phyloP scores from a whole-genome alignment of 768 basidiomycete species.

The Mycena rosella region DNA sequence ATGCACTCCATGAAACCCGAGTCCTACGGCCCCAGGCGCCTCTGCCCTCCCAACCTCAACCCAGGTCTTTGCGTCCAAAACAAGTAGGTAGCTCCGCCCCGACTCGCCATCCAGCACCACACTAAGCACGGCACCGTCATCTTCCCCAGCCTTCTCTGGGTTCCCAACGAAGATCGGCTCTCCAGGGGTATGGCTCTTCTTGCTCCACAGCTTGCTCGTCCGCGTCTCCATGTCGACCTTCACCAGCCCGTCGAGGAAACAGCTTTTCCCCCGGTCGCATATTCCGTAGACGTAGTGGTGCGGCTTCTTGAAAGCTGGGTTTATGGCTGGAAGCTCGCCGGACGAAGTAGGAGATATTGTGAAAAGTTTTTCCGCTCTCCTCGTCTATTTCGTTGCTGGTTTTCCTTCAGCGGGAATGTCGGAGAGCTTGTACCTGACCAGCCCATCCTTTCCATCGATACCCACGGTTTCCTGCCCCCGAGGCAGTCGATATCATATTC shows the following conservation, averaged over 20 bases:
- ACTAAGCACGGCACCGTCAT: slow-evolving; percentile 53
- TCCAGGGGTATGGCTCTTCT: slow-evolving; percentile 46
- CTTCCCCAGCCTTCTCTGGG: slow-evolving; percentile 47
- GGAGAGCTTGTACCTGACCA: background rate
- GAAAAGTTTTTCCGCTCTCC: background rate
- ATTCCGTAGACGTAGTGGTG: slow-evolving; percentile 50
- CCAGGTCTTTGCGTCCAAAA: slow-evolving; percentile 53
- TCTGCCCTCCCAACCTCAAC: slow-evolving; percentile 52
- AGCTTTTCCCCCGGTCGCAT: slow-evolving; percentile 44
- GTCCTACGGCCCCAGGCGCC: slow-evolving; percentile 45
- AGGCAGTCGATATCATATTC: slow-evolving; percentile 26
- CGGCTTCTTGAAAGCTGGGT: slow-evolving; percentile 45
- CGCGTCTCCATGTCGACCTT: slow-evolving; percentile 49
- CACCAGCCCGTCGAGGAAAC: slow-evolving; percentile 50
- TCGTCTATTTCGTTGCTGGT: background rate
- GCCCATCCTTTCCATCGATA: background rate
- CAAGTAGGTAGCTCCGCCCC: slow-evolving; percentile 50
- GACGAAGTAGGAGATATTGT: slow-evolving; percentile 17
- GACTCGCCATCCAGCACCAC: slow-evolving; percentile 50
- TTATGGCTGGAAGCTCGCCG: slow-evolving; percentile 51
- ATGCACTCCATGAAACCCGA: slow-evolving; percentile 53
- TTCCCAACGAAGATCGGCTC: slow-evolving; percentile 53
- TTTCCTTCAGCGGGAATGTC: background rate
- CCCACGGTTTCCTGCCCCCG: slow-evolving; percentile 16
- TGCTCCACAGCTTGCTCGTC: slow-evolving; percentile 41